Conservation (phyloP, 257 asterid genomes). For the Phtheirospermum japonicum region DNA sequence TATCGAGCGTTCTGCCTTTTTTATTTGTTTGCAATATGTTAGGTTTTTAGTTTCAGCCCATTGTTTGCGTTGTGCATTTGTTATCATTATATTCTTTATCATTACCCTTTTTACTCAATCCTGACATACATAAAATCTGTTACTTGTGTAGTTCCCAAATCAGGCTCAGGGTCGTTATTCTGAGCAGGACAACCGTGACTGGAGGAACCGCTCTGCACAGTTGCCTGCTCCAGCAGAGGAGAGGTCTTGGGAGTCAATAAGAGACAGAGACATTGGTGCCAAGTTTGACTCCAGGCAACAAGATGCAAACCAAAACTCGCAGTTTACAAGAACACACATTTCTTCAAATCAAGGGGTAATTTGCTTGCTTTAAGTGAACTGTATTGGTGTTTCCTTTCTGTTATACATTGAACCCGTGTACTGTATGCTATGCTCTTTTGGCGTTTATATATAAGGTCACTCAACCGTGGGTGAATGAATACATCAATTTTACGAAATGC, state of each 20-base stretch:
- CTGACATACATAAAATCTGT: not conserved
- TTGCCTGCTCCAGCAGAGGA: slow-evolving; percentile 42
- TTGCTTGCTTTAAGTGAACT: slow-evolving; percentile 6
- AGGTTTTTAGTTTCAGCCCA: slow-evolving; percentile 5
- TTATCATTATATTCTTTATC: too few species aligned
- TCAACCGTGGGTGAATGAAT: slow-evolving; percentile 4
- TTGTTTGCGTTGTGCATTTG: not conserved
- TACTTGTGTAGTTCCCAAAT: slow-evolving; percentile 26
- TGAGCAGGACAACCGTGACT: slow-evolving; percentile 61
- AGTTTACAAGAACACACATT: slow-evolving; percentile 49
- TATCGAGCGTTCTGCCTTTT: not conserved
- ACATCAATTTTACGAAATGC: not conserved
- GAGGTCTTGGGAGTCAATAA: slow-evolving; percentile 48
- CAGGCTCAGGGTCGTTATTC: slow-evolving; percentile 55
- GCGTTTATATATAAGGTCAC: not conserved
- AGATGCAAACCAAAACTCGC: slow-evolving; percentile 42
- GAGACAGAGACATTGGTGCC: slow-evolving; percentile 52
- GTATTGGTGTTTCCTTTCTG: slow-evolving; percentile 1
- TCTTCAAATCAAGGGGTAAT: slow-evolving; percentile 57
- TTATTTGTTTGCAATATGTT: not conserved
- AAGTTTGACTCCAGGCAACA: slow-evolving; percentile 46
- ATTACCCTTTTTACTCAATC: not conserved
- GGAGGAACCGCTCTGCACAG: slow-evolving; percentile 51
- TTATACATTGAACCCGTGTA: not conserved
- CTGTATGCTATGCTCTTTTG: slow-evolving; percentile 3